A percentile compares a stretch with the other conserved stretches of the same genome.
phyloP scores from a whole-genome alignment of 805 yeast genomes.

The Yarrowia sp. region DNA sequence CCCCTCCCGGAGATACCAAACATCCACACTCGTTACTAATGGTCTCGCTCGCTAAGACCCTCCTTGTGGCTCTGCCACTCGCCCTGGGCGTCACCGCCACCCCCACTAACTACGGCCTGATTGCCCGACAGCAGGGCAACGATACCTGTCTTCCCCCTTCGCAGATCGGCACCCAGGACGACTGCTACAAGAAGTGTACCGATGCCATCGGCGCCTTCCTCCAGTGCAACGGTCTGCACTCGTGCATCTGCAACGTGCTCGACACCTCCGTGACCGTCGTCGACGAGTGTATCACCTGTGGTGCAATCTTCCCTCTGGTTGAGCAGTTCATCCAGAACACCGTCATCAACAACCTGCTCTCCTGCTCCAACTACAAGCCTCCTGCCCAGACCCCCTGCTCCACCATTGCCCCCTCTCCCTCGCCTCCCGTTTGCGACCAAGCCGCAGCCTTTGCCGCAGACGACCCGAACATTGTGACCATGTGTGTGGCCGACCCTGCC shows the following conservation, averaged over 20 bases:
- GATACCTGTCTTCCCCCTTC: not conserved
- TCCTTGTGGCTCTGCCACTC: constrained; percentile 16
- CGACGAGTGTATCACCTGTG: constrained; percentile 23
- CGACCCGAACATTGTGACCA: constrained; percentile 28
- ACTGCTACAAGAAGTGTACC: constrained; percentile 15
- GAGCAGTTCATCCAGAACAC: constrained; percentile 1
- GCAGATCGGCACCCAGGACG: constrained; percentile 6
- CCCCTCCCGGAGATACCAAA: not conserved
- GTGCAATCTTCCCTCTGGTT: constrained; percentile 19
- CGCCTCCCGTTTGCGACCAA: constrained; percentile 28
- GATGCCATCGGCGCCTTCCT: not conserved
- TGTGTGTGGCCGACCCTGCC: constrained; percentile 23
- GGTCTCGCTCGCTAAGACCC: constrained; percentile 1
- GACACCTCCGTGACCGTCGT: constrained; percentile 9
- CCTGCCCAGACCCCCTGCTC: constrained; percentile 6
- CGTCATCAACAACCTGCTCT: not conserved
- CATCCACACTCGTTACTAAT: constrained; percentile 2
- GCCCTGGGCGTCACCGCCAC: constrained; percentile 7
- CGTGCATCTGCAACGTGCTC: constrained; percentile 11
- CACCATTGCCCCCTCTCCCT: not conserved
- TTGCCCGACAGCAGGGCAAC: not conserved
- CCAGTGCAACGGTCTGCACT: not conserved
- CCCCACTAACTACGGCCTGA: constrained; percentile 1
- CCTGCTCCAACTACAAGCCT: constrained; percentile 8
- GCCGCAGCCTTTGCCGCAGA: constrained; percentile 34